These are phyloP conservation scores for Cytospora mali DNA, from an alignment of 2,329 filamentous ascomycete genomes.

Conservation along the genomic window DNA sequence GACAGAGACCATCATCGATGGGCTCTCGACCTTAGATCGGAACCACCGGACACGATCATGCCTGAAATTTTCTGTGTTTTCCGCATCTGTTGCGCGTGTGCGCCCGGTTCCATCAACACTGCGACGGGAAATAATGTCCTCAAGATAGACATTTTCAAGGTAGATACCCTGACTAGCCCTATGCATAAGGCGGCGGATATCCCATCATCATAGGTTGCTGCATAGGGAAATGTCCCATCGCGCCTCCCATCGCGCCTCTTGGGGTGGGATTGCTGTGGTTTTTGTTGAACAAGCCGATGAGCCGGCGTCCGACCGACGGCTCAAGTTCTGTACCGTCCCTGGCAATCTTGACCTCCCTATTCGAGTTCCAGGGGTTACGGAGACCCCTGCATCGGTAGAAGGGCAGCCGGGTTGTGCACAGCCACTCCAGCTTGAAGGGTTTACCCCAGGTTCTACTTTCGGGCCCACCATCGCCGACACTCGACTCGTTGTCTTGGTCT, in stretches of 20 bases:
- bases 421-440: constrained; percentile 88
- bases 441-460: constrained; percentile 78
- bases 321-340: constrained; percentile 93
- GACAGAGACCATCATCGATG: background rate
- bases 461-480: constrained; percentile 43
- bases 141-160: background rate
- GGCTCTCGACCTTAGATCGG: background rate
- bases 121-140: background rate
- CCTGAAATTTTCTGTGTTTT: background rate
- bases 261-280: constrained; percentile 23
- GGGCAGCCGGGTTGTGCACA: constrained; percentile 79
- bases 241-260: constrained; percentile 22
- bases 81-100: background rate
- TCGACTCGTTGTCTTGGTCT: constrained; percentile 44
- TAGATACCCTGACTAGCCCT: background rate
- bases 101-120: background rate
- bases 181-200: constrained; percentile 16
- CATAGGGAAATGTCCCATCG: constrained; percentile 15
- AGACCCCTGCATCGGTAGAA: constrained; percentile 88
- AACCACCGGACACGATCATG: background rate
- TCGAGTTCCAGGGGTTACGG: constrained; percentile 92
- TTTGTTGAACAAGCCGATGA: constrained; percentile 76
- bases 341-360: constrained; percentile 94
- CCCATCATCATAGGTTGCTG: constrained; percentile 26
- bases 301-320: constrained; percentile 72